phyloP scores from a whole-genome alignment of 805 yeast genomes.

The Cephaloascus fragrans region DNA sequence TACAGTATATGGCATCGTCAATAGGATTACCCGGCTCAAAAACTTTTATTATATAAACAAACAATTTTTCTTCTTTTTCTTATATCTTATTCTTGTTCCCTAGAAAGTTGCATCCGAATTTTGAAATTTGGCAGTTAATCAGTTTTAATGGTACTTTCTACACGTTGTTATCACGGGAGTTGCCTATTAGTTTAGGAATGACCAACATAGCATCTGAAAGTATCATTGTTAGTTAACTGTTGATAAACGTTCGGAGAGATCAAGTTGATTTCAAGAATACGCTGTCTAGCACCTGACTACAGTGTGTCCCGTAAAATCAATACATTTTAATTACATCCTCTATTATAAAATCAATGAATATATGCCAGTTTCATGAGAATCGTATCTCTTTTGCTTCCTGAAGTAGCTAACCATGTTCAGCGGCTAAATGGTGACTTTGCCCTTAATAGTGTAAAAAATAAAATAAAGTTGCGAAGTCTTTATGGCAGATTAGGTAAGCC shows the following conservation, averaged over 20 bases:
- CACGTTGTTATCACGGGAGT: slow-evolving; percentile 6
- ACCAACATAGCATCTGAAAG: slow-evolving; percentile 3
- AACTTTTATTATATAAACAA: neutral
- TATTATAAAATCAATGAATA: no score
- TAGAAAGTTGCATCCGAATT: slow-evolving; percentile 19
- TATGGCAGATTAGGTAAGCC: no score
- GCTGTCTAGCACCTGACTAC: slow-evolving; percentile 9
- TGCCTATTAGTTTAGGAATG: slow-evolving; percentile 25
- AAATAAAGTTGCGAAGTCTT: no score
- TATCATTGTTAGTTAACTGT: slow-evolving; percentile 14
- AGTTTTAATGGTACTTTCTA: slow-evolving; percentile 6
- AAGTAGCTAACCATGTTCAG: no score
- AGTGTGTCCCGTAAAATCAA: slow-evolving; percentile 24
- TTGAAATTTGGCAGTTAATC: slow-evolving; percentile 12
- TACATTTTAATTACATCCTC: slow-evolving; percentile 8
- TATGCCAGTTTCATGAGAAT: no score
- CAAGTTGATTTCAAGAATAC: slow-evolving; percentile 16
- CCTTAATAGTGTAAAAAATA: no score
- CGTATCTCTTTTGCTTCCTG: no score
- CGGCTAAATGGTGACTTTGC: no score
- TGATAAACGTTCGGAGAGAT: slow-evolving; percentile 17
- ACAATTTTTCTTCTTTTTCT: slow-evolving; percentile 1
- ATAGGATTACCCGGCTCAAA: slow-evolving; percentile 9
- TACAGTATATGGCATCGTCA: slow-evolving; percentile 2
- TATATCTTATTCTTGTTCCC: slow-evolving; percentile 6